These are phyloP conservation scores for Niveomyces coronatus DNA, from an alignment of 2,329 filamentous ascomycete genomes.

Conservation along the genomic window DNA sequence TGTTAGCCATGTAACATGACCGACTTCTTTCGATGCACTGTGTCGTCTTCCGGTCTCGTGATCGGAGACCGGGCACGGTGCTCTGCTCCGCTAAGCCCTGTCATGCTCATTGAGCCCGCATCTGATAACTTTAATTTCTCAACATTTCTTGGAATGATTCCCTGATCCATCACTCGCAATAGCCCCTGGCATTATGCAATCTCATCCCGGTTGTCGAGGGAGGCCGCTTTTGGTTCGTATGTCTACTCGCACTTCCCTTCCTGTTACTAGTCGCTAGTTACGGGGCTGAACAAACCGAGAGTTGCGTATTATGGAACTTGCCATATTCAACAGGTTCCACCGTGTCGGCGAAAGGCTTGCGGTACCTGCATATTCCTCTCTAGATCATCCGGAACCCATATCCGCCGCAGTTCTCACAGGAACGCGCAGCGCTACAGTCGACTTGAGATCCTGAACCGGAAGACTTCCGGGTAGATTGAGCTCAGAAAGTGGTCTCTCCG, in stretches of 20 bases:
- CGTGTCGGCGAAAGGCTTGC: background rate
- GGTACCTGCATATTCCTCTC: background rate
- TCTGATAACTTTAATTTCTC: background rate
- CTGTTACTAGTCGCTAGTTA: no score
- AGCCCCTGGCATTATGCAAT: background rate
- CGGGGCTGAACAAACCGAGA: no score
- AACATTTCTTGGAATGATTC: background rate
- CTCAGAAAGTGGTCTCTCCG: background rate
- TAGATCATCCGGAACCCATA: no score
- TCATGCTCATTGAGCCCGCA: background rate
- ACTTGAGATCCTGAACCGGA: background rate
- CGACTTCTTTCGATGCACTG: background rate
- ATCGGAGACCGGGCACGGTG: background rate
- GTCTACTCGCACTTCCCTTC: no score
- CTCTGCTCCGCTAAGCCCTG: background rate
- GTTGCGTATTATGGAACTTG: no score
- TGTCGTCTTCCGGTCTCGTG: slow-evolving; percentile 3
- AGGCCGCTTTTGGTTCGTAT: no score
- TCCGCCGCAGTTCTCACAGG: background rate
- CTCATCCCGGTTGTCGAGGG: background rate
- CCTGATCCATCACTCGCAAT: background rate
- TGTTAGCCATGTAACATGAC: no score
- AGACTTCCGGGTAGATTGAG: no score
- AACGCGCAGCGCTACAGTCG: slow-evolving; percentile 1
- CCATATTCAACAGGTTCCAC: background rate